A percentile compares a stretch with the other conserved stretches of the same genome.
These are phyloP conservation scores for Pleurotus tuber-regium DNA, from an alignment of 768 basidiomycete species.

Conservation along the genomic window DNA sequence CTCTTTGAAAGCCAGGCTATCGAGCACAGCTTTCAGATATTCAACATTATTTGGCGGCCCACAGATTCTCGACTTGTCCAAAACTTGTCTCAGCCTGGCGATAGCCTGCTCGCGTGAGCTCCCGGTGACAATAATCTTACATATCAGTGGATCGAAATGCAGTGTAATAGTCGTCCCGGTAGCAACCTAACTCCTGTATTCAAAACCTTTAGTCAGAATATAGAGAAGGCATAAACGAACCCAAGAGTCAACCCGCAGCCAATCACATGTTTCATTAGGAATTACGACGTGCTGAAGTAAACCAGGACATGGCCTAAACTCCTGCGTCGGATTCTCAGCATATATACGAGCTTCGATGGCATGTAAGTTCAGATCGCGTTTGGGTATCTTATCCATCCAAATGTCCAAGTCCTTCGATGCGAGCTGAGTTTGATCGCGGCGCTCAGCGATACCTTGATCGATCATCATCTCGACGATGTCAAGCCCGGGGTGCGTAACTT, in stretches of 20 bases:
- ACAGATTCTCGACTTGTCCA: constrained; percentile 39
- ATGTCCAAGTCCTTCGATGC: background rate
- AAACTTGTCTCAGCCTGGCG: constrained; percentile 33
- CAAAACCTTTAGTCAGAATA: too few relatives aligned
- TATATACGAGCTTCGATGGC: constrained; percentile 61
- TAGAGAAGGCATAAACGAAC: constrained; percentile 31
- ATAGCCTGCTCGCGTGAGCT: constrained; percentile 44
- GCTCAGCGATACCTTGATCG: constrained; percentile 46
- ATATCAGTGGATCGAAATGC: constrained; percentile 56
- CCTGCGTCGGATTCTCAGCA: constrained; percentile 57
- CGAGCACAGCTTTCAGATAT: constrained; percentile 46
- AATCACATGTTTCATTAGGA: constrained; percentile 27
- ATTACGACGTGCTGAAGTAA: constrained; percentile 55
- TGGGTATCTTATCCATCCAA: background rate
- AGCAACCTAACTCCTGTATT: constrained; percentile 39
- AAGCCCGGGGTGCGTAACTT: constrained; percentile 49
- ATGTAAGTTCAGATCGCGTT: constrained; percentile 23
- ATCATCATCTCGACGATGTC: constrained; percentile 70
- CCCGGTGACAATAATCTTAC: constrained; percentile 58
- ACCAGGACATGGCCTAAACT: constrained; percentile 59
- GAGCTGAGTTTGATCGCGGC: constrained; percentile 15
- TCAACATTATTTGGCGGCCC: constrained; percentile 63
- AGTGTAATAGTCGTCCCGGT: constrained; percentile 51
- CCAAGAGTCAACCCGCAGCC: constrained; percentile 65
- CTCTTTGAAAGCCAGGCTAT: constrained; percentile 31